Evolutionary conservation across 1,139 yeast genomes (phyloP).

Genomic region (Sugiyamaella pinicola): DNA sequence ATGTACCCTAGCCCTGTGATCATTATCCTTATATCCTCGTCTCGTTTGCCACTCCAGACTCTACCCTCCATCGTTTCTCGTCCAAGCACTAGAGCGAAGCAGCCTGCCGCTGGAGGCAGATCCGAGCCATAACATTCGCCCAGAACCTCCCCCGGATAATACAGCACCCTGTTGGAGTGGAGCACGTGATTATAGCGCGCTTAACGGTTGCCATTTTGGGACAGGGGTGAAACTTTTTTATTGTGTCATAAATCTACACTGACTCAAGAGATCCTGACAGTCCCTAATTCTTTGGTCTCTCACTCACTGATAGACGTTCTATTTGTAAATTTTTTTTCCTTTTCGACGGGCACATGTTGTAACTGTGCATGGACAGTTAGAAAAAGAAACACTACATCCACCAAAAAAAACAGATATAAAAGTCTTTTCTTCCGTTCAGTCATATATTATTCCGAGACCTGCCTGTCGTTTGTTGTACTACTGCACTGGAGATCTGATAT

Average conservation of each 20-base stretch:
- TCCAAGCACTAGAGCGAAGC: slow-evolving; percentile 1
- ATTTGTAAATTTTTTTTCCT: background rate
- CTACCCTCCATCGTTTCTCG: background rate
- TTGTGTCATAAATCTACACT: slow-evolving; percentile 1
- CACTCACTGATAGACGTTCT: too few relatives aligned
- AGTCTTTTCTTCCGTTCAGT: background rate
- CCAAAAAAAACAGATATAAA: background rate
- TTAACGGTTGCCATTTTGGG: slow-evolving; percentile 2
- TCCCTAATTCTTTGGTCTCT: too few relatives aligned
- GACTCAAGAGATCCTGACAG: background rate
- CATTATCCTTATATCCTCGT: background rate
- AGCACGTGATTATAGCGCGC: background rate
- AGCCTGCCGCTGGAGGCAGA: slow-evolving; percentile 8
- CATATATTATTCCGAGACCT: slow-evolving; percentile 5
- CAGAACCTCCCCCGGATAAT: background rate
- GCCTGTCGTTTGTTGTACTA: too few relatives aligned
- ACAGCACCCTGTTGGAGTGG: too few relatives aligned
- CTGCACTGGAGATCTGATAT: too few relatives aligned
- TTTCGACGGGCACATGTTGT: background rate
- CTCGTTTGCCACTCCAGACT: background rate
- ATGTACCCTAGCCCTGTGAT: background rate
- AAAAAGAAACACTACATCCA: background rate
- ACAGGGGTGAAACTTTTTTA: slow-evolving; percentile 9
- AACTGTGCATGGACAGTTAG: background rate
- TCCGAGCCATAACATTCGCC: background rate